Evolutionary conservation across 1,139 yeast genomes (phyloP), one percentile per base, ranked within the genome.

Genomic region (Yamadazyma triangularis): DNA sequence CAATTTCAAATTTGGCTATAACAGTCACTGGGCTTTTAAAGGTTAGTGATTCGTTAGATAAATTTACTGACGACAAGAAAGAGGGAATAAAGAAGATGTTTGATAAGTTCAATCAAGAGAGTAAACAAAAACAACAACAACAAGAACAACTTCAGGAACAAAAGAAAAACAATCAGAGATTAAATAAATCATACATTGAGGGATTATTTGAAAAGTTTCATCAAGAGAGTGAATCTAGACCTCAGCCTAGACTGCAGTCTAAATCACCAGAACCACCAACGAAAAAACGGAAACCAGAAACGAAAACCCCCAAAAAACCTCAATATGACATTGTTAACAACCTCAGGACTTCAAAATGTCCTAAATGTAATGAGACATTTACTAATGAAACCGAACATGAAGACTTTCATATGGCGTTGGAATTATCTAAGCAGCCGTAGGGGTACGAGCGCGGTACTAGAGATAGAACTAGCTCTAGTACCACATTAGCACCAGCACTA

Each of bases 1-100:
- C 83, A 0, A 48, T 79, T 24, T 54, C 62, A 2, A 68, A 70
- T 35, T 53, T 79, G 39, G 70, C 74, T 13, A 53, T 81, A 35
- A 61, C 68, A 0, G 56, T 80, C 2, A 64, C 80, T 2, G 74
- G 73, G 34, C 77, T 83, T 47, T 73, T 67, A 13, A 60, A 62
- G 8, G 42, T 43, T 8, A 46, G 42, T 11, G 64, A 60, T 34
- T 61, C 76, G 4, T 67, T 79, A 7, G 74, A 77, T 33, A 60
- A 68, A n/a, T 73, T 75, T 53, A 58, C 74, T 4, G 45, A 37
- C 6, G 23, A 18, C 9, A 18, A 18, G 20, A 18, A 18, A 18
- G 20, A 18, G 9, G 20, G 15, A 23, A 37, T 54, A 27, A 47
- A 39, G 27, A 38, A 37, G 26, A 39, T 51, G 49, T 54, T 56